These are phyloP conservation scores for Lasiodiplodia citricola DNA, from an alignment of 2,329 filamentous ascomycete genomes.

Conservation along the genomic window DNA sequence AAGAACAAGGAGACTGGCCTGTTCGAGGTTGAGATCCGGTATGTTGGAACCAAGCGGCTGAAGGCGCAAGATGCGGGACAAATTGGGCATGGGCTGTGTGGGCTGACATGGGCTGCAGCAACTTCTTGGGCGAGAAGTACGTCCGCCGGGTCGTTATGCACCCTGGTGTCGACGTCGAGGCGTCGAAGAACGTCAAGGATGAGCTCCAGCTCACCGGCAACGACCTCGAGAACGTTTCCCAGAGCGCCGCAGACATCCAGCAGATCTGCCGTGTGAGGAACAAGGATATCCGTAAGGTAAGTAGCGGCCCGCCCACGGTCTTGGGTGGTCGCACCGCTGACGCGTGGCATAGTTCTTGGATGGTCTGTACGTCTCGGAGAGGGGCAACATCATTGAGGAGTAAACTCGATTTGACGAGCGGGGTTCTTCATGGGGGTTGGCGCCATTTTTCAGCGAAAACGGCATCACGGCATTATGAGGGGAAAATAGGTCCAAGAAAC, in stretches of 20 bases:
- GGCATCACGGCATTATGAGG: slow-evolving; percentile 28
- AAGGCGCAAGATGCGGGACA: not conserved
- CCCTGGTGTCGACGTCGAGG: slow-evolving; percentile 85
- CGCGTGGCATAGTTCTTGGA: slow-evolving; percentile 81
- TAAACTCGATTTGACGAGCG: slow-evolving; percentile 32
- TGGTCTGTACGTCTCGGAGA: slow-evolving; percentile 99
- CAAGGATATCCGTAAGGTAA: slow-evolving; percentile 99
- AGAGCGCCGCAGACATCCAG: slow-evolving; percentile 98
- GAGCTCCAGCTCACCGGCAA: slow-evolving; percentile 93
- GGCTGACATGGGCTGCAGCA: slow-evolving; percentile 47
- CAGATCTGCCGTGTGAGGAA: slow-evolving; percentile 99
- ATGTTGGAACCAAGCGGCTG: slow-evolving; percentile 47
- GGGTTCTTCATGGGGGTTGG: slow-evolving; percentile 28
- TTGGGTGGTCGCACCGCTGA: not conserved
- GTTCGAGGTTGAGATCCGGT: slow-evolving; percentile 96
- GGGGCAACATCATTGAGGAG: slow-evolving; percentile 87
- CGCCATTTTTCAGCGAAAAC: slow-evolving; percentile 28
- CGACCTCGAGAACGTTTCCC: slow-evolving; percentile 96
- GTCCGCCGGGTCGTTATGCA: slow-evolving; percentile 91
- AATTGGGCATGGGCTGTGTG: slow-evolving; percentile 3
- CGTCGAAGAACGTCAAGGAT: slow-evolving; percentile 94
- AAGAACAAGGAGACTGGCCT: slow-evolving; percentile 91
- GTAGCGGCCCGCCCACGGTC: slow-evolving; percentile 31
- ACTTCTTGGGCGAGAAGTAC: slow-evolving; percentile 99
- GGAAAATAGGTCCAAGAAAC: slow-evolving; percentile 25